Conservation (phyloP, 202 grass and related monocot genomes). For the Musa balbisiana region DNA sequence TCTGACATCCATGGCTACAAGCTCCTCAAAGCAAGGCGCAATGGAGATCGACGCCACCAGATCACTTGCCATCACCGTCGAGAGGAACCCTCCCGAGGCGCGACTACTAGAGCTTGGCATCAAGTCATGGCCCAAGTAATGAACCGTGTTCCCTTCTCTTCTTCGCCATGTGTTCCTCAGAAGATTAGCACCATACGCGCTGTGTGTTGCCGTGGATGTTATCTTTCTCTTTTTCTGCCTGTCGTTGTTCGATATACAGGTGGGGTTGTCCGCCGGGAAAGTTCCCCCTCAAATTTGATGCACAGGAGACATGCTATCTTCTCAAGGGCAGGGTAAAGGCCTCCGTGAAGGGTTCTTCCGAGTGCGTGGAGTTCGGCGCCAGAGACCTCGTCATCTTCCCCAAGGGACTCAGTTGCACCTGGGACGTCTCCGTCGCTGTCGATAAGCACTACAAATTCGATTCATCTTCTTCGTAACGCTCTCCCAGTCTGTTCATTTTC, state of each 20-base stretch:
- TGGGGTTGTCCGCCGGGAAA: conserved; percentile 81
- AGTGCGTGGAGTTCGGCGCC: conserved; percentile 81
- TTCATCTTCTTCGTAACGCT: conserved; percentile 36
- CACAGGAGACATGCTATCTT: conserved; percentile 80
- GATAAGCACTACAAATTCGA: conserved; percentile 94
- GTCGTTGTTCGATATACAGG: conserved; percentile 22
- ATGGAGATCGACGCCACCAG: conserved; percentile 61
- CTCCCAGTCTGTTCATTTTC: background rate
- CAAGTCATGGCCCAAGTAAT: conserved; percentile 93
- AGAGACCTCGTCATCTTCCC: conserved; percentile 92
- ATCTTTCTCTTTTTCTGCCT: too few species aligned
- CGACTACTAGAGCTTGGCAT: conserved; percentile 69
- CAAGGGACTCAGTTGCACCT: conserved; percentile 87
- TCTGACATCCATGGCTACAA: conserved; percentile 46
- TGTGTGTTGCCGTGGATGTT: too few species aligned
- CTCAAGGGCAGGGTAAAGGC: conserved; percentile 79
- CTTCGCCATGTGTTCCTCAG: too few species aligned
- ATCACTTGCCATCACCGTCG: conserved; percentile 32
- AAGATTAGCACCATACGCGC: too few species aligned
- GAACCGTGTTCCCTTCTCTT: background rate
- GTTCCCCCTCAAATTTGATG: conserved; percentile 78
- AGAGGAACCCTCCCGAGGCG: conserved; percentile 56
- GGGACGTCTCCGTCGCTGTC: conserved; percentile 67
- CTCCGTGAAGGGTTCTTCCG: conserved; percentile 59
- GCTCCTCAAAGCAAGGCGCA: conserved; percentile 52